Evolutionary conservation across 805 yeast species (phyloP), one percentile per base, ranked within the genome.

Genomic region (Yarrowia alimentaria): DNA sequence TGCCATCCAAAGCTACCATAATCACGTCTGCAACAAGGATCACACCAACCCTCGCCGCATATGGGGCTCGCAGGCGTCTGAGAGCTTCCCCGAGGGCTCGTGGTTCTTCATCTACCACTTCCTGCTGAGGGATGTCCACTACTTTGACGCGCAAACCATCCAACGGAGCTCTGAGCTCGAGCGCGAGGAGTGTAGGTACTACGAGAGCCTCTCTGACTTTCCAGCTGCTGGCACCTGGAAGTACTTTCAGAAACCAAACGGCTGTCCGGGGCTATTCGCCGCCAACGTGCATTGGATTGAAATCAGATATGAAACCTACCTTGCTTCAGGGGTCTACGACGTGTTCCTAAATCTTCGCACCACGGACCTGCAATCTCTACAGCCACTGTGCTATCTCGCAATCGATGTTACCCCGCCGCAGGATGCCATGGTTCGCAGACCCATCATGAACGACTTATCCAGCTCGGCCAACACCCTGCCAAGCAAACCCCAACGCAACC

Each of bases 151-250:
- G 11, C 47, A 40, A n/a, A 40, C 47, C 9, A 40, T 40, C 2
- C 47, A 40, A 12, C 22, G 47, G 11, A 40, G 33, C 33, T 18
- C 26, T 3, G 47, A 40, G 18, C n/a, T 40, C 33, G 47, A 40
- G 14, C 32, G 47, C 19, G 47, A 40, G 25, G 28, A 40, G 19
- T 40, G 47, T 25, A 29, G 28, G 18, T 40, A 40, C 6, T 28
- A 40, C 26, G 47, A 40, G 18, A 33, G 28, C 9, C 25, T 40
- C 19, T n/a, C 47, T 8, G 47, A 40, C 25, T 40, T 40, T 28
- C 47, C 47, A 26, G 47, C 47, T 26, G 32, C 47, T 13, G 47
- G 47, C 33, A 40, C 47, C 33, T 40, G 47, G 47, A 40, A 40
- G 25, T 40, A 40, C 47, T 40, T 40, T 21, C 12, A 9, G 11